phyloP scores from a whole-genome alignment of 2,329 filamentous ascomycete species.

The Colletotrichum incanum region DNA sequence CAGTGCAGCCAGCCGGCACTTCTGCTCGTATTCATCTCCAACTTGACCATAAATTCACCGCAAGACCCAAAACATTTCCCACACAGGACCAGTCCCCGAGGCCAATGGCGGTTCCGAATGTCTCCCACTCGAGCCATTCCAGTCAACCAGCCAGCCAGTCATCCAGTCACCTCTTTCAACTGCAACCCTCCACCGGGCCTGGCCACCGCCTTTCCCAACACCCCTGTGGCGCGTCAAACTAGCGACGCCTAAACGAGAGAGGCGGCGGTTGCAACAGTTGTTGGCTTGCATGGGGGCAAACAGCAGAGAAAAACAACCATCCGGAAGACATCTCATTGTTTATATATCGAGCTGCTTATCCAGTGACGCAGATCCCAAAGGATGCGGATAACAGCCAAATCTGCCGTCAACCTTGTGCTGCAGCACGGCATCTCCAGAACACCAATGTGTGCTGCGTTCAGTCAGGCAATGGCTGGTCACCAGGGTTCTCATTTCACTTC shows the following conservation, averaged over 20 bases:
- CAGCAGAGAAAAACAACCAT: slow-evolving; percentile 33
- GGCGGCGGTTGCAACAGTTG: slow-evolving; percentile 19
- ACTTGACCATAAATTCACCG: neutral
- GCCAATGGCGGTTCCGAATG: slow-evolving; percentile 3
- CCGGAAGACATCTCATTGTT: slow-evolving; percentile 20
- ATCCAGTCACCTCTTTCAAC: neutral
- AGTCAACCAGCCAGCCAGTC: slow-evolving; percentile 2
- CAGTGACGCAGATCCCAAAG: slow-evolving; percentile 20
- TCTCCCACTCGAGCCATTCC: slow-evolving; percentile 25
- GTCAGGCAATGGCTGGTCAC: neutral
- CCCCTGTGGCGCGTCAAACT: slow-evolving; percentile 40
- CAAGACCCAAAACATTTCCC: slow-evolving; percentile 16
- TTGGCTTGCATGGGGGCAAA: slow-evolving; percentile 16
- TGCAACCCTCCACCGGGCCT: slow-evolving; percentile 32
- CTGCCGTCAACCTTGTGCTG: slow-evolving; percentile 9
- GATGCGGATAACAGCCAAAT: slow-evolving; percentile 10
- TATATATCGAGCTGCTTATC: slow-evolving; percentile 1
- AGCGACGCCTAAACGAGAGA: slow-evolving; percentile 36
- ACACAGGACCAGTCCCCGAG: neutral
- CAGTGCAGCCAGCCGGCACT: neutral
- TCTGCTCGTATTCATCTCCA: slow-evolving; percentile 28
- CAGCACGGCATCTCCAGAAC: slow-evolving; percentile 8
- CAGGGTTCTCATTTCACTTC: slow-evolving; percentile 5
- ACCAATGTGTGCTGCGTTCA: neutral
- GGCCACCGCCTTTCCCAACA: slow-evolving; percentile 38